These are phyloP conservation scores for Globisporangium nunn DNA, from an alignment of 352 stramenopile genomes.

Conservation along the genomic window DNA sequence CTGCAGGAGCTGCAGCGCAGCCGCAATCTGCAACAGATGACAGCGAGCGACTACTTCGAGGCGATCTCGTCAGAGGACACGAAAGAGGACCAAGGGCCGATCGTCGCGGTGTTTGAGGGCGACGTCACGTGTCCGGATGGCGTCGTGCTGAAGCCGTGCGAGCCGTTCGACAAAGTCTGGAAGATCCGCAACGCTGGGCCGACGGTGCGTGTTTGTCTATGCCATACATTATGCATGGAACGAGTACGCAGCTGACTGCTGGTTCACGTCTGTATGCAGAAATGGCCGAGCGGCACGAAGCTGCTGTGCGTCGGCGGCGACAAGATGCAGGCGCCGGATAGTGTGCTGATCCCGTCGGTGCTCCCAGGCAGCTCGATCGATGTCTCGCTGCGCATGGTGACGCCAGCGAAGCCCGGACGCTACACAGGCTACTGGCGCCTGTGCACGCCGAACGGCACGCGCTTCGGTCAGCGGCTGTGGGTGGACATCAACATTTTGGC, in stretches of 20 bases:
- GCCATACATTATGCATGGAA: no score
- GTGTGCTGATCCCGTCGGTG: constrained; percentile 62
- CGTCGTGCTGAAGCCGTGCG: constrained; percentile 55
- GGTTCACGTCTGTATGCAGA: constrained; percentile 13
- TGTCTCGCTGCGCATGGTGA: constrained; percentile 64
- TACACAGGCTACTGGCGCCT: constrained; percentile 90
- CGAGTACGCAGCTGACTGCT: neutral
- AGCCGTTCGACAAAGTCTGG: constrained; percentile 84
- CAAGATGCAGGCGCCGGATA: constrained; percentile 69
- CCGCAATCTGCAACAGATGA: constrained; percentile 65
- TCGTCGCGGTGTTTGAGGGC: constrained; percentile 81
- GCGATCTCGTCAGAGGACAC: constrained; percentile 61
- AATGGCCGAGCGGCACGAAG: constrained; percentile 68
- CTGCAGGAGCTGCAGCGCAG: constrained; percentile 64
- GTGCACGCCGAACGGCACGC: constrained; percentile 63
- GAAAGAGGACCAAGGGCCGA: constrained; percentile 54
- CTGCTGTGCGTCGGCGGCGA: constrained; percentile 67
- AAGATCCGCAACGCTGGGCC: constrained; percentile 75
- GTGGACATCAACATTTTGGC: constrained; percentile 63
- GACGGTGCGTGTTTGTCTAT: constrained; percentile 17
- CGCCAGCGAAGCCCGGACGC: constrained; percentile 31
- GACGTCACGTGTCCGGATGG: constrained; percentile 84
- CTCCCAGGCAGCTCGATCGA: constrained; percentile 61
- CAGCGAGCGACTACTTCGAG: constrained; percentile 66
- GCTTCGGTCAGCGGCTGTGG: constrained; percentile 87